Conservation (phyloP, 2,329 filamentous ascomycete genomes). For the Aspergillus sp. region DNA sequence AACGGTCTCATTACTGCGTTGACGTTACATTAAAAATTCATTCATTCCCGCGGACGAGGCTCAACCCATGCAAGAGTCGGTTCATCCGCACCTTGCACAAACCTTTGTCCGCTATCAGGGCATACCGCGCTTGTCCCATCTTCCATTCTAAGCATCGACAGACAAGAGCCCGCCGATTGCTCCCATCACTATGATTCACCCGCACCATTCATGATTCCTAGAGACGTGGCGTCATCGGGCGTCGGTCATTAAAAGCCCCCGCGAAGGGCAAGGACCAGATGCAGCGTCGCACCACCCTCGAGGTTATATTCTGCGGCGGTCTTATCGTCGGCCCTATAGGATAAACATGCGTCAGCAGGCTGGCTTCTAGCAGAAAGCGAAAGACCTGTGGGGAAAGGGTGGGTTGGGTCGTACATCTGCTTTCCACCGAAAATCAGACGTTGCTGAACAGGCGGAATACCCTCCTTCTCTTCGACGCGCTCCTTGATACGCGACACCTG, state of each 20-base stretch:
- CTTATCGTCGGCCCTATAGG: conserved; percentile 83
- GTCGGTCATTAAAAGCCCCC: conserved; percentile 55
- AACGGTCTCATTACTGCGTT: conserved; percentile 9
- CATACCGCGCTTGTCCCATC: neutral
- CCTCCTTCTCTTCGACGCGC: conserved; percentile 98
- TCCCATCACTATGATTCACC: no score
- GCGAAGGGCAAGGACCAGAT: conserved; percentile 90
- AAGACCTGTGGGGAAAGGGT: neutral
- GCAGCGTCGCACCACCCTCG: conserved; percentile 86
- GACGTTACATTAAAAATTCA: neutral
- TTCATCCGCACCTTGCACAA: neutral
- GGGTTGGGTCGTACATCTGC: conserved; percentile 73
- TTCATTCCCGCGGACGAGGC: neutral
- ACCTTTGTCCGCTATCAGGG: neutral
- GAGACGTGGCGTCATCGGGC: neutral
- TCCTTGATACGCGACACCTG: conserved; percentile 97
- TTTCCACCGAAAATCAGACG: conserved; percentile 95
- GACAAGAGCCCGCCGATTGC: no score
- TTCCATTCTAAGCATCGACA: neutral
- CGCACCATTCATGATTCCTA: neutral
- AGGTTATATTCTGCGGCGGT: conserved; percentile 87
- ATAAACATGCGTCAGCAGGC: conserved; percentile 3
- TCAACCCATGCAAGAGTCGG: neutral
- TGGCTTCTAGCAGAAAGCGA: neutral
- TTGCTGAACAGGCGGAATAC: conserved; percentile 95